phyloP scores from a whole-genome alignment of 1,284 basidiomycete genomes.

The Sanguinoderma infundibulare region DNA sequence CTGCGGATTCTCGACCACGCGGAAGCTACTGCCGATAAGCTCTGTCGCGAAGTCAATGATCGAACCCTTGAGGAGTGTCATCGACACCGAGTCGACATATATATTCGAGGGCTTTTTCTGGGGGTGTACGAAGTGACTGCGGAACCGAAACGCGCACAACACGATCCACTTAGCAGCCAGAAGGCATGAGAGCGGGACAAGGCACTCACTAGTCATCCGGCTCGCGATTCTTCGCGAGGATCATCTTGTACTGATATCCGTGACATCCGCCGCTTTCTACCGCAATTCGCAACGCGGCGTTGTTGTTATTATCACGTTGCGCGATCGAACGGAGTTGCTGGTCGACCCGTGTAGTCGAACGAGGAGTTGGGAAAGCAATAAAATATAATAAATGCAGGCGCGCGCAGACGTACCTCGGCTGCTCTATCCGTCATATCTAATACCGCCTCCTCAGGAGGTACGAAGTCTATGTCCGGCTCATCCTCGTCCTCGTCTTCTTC shows the following conservation, averaged over 20 bases:
- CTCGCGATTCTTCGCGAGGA: slow-evolving; percentile 61
- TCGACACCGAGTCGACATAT: slow-evolving; percentile 81
- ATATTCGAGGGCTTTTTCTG: slow-evolving; percentile 72
- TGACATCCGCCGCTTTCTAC: slow-evolving; percentile 93
- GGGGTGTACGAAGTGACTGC: slow-evolving; percentile 70
- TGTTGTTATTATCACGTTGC: slow-evolving; percentile 56
- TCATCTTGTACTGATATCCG: slow-evolving; percentile 92
- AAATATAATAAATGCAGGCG: not conserved
- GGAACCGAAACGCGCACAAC: not conserved
- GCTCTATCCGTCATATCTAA: slow-evolving; percentile 70
- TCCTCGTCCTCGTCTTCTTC: slow-evolving; percentile 31
- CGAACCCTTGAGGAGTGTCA: slow-evolving; percentile 82
- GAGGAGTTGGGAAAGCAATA: not conserved
- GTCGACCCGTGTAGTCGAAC: no score
- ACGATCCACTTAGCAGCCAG: slow-evolving; percentile 2
- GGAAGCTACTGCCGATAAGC: slow-evolving; percentile 87
- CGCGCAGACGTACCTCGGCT: slow-evolving; percentile 57
- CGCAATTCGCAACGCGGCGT: slow-evolving; percentile 72
- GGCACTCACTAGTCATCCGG: slow-evolving; percentile 80
- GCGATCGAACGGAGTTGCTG: slow-evolving; percentile 75
- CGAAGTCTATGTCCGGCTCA: slow-evolving; percentile 32
- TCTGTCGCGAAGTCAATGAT: slow-evolving; percentile 91
- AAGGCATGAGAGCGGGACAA: slow-evolving; percentile 2
- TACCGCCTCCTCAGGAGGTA: slow-evolving; percentile 36
- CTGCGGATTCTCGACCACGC: slow-evolving; percentile 81